Base-by-base conservation (phyloP, 2,329 filamentous ascomycete species). In the Neocucurbitaria cava region DNA sequence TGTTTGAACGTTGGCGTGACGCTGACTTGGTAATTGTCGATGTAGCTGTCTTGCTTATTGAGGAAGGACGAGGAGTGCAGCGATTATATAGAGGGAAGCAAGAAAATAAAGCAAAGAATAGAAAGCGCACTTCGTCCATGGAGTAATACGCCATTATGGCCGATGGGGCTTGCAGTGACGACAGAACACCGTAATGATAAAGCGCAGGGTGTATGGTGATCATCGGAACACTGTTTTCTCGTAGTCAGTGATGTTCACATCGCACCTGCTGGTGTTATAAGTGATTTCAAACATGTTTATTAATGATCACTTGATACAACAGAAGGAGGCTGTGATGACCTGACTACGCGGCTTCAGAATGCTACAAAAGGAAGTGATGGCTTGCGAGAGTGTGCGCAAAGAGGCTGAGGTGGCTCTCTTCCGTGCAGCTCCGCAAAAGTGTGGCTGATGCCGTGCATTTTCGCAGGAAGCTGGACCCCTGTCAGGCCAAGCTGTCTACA, bases 61-160 rank as follows among this genome's bases (percentile, higher is more conserved):
- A 20, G 11, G 57, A 52, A 41, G 50, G 38, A 31, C 50, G 55
- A 26, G 49, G 51, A 4, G 36, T 55, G 24, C 50, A 65, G 24
- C 54, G 64, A 36, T 62, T 59, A 48, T 70, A 68, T 13, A 72
- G 42, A 3, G 65, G 66, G 8, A 71, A 49, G 39, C 64, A 71
- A 23, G 65, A 69, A 46, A 62, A 69, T 35, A 70, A 38, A 30
- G 67, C 62, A 49, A 63, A 67, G 55, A 68, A 57, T 8, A 74
- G 52, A 46, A 73, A 74, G 21, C 56, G 58, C 38, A 62, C 15
- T 44, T 65, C 57, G 17, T 71, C 68, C 21, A 42, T 40, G 21
- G 51, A 49, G 52, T 56, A 65, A 33, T 52, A 53, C n/a, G 56
- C 41, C 63, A 69, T 70, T 39, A 48, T 61, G 43, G 51, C 51